Evolutionary conservation across 1,284 basidiomycete species (phyloP), one percentile per base, ranked within the genome.

Genomic region (Caloboletus inedulis): DNA sequence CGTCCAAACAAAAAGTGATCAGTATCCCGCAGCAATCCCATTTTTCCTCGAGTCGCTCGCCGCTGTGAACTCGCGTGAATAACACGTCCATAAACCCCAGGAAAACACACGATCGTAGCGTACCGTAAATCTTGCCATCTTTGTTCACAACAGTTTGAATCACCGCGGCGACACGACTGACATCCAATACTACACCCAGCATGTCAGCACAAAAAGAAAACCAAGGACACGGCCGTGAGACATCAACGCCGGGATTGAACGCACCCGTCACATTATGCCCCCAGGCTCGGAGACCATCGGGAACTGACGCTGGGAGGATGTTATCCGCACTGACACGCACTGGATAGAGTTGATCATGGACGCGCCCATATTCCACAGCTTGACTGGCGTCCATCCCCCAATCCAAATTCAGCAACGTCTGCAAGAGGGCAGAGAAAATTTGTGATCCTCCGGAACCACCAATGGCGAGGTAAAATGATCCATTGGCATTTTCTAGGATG

Each of bases 341-440:
- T 0, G 96, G 95, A 56, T 86, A 87, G 27, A 97, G 74, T 68
- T 98, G 96, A 65, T 97, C 84, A 65, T 98, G 95, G n/a, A 97
- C 67, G n/a, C 95, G 78, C 0, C 91, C 87, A 57, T 74, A 79
- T 70, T 98, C 96, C 34, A 98, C 84, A 0, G 95, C 91, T 30
- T 79, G 69, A 53, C 87, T 85, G 30, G 89, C 69, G 62, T 96
- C 85, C 71, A 91, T 76, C 0, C 89, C 94, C 79, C 89, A 90
- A 51, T 90, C 77, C 21, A 93, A 67, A 68, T 96, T 93, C 21
- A 97, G 70, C 8, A 98, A 70, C 23, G 87, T 83, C 67, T 96
- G 93, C 44, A 90, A 82, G 7, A 97, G 73, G 0, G 91, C 74
- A 0, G 82, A 77, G 69, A 96, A 91, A 55, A 98, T 98, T 18